These are phyloP conservation scores for Russula sp. DNA, from an alignment of 768 basidiomycete genomes.

Conservation along the genomic window DNA sequence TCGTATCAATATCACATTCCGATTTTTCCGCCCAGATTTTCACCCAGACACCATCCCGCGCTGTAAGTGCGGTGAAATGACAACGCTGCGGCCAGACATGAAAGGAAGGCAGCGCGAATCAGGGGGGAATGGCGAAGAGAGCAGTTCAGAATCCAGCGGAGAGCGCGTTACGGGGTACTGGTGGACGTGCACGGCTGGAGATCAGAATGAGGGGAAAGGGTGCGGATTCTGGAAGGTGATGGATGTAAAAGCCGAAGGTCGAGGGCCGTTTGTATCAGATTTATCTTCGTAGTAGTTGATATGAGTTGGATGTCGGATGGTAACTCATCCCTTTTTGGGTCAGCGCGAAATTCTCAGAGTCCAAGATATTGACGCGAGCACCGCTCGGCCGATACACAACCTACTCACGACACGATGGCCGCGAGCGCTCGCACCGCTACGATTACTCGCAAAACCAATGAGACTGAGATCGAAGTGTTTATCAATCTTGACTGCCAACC, in stretches of 20 bases:
- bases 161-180: slow-evolving; percentile 53
- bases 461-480: slow-evolving; percentile 82
- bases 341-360: not conserved
- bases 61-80: slow-evolving; percentile 69
- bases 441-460: slow-evolving; percentile 79
- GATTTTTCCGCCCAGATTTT: slow-evolving; percentile 84
- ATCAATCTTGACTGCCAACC: slow-evolving; percentile 78
- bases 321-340: not conserved
- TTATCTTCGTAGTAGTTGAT: not conserved
- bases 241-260: slow-evolving; percentile 61
- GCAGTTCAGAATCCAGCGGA: slow-evolving; percentile 6
- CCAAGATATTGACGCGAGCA: too few relatives aligned
- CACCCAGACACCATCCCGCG: slow-evolving; percentile 55
- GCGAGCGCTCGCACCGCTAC: slow-evolving; percentile 55
- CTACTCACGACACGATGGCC: slow-evolving; percentile 14
- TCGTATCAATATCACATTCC: slow-evolving; percentile 75
- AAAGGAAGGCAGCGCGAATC: slow-evolving; percentile 46
- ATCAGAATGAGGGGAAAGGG: slow-evolving; percentile 79
- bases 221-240: slow-evolving; percentile 71
- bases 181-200: slow-evolving; percentile 78
- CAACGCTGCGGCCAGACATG: slow-evolving; percentile 71
- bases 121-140: slow-evolving; percentile 6
- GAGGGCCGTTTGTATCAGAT: slow-evolving; percentile 43
- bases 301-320: too few relatives aligned
- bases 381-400: not conserved